Evolutionary conservation across 2,329 filamentous ascomycete genomes (phyloP), one percentile per base, ranked within the genome.

Genomic region (Biscogniauxia sp.): DNA sequence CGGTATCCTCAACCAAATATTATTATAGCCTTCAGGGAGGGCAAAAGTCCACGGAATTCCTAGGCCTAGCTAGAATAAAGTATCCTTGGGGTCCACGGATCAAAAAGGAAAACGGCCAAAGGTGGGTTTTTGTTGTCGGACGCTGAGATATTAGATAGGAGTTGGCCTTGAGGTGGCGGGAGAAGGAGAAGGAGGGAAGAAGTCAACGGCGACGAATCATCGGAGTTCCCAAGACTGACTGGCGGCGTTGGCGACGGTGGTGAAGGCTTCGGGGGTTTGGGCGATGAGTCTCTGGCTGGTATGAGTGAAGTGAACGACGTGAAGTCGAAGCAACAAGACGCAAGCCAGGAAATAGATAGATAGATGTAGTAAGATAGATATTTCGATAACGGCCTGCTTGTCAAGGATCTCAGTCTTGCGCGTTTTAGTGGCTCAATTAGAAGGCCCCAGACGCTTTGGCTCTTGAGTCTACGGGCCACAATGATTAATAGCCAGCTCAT

Each of bases 31-130:
- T 69, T 62, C 11, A 32, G 28, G 66, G 59, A 65, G 28, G 7
- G 19, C 15, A 19, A 37, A 64, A 66, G 59, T 67, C 63, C 66
- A 66, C 67, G 66, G 66, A 65, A 65, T 56, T 67, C 66, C 68
- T 66, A 61, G 64, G 64, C 56, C 51, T 63, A 61, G 68, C 60
- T 58, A 60, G 58, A 59, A 61, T 63, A 32, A 32, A 32, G 65
- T 64, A 41, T 68, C 59, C 66, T 63, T 66, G 67, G 67, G 65
- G 65, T 72, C 66, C 60, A 80, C 81, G 79, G 82, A 74, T 79
- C 73, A 82, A 82, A 78, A 78, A 79, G 76, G 82, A 79, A 79
- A 79, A 64, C 61, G 64, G 61, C 64, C 62, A 64, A 59, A 64
- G 64, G 62, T 60, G 56, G 62, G 61, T 52, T 37, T 57, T 56